Percentiles rank a stretch among this genome's conserved stretches.
These are phyloP conservation scores for Aspergillus spinulosporus DNA, from an alignment of 2,329 filamentous ascomycete genomes.

Conservation along the genomic window DNA sequence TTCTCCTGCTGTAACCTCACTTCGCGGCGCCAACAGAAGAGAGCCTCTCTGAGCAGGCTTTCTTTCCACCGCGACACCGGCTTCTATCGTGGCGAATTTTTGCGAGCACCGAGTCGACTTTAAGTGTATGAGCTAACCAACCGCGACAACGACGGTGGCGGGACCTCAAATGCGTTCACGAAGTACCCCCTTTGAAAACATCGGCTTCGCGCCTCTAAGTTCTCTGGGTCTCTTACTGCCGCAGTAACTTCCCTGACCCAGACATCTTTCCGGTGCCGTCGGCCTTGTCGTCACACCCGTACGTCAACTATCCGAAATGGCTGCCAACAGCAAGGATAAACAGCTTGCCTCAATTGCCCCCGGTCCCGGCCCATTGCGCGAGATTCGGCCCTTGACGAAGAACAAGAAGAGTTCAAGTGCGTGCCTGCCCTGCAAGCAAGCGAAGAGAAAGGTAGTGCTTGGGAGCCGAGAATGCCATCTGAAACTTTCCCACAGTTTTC, in stretches of 20 bases:
- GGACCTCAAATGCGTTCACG: not conserved
- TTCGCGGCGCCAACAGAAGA: not conserved
- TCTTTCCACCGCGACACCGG: not conserved
- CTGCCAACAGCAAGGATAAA: constrained; percentile 23
- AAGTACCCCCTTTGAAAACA: not conserved
- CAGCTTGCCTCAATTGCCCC: constrained; percentile 33
- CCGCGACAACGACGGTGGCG: not conserved
- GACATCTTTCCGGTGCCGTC: too few species aligned
- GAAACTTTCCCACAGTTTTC: not conserved
- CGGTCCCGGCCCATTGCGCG: constrained; percentile 23
- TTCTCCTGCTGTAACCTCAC: not conserved
- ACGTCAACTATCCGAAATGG: constrained; percentile 16
- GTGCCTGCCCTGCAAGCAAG: constrained; percentile 37
- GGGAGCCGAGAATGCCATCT: not conserved
- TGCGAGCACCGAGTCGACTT: not conserved
- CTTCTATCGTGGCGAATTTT: not conserved
- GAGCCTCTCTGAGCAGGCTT: not conserved
- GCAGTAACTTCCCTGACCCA: not conserved
- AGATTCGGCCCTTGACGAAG: constrained; percentile 25
- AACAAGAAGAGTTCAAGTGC: constrained; percentile 41
- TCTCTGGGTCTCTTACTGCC: not conserved
- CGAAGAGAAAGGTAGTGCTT: constrained; percentile 37
- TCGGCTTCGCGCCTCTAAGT: not conserved
- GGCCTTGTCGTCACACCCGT: not conserved
- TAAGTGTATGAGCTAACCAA: not conserved